phyloP scores from a whole-genome alignment of 345 rosid species.

The Dimocarpus longan region DNA sequence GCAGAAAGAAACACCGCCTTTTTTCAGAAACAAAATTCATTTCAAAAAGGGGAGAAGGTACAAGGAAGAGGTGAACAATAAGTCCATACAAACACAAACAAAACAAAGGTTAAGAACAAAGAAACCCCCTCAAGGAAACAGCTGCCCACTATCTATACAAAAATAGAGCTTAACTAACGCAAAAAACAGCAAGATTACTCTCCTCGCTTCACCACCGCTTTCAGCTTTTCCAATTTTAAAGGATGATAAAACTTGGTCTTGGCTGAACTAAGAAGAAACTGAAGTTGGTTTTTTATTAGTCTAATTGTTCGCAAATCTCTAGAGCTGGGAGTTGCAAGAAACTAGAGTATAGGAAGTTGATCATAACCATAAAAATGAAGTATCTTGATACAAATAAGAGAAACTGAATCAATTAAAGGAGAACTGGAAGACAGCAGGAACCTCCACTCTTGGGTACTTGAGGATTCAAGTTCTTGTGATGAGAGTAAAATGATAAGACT shows the following conservation, averaged over 20 bases:
- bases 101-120: neutral
- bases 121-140: neutral
- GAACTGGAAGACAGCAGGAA: neutral
- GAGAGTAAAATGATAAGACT: too few relatives aligned
- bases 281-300: too few relatives aligned
- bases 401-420: neutral
- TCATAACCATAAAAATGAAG: neutral
- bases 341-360: neutral
- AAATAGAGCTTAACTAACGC: neutral
- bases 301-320: neutral
- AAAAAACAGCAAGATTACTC: neutral
- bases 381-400: neutral
- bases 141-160: neutral
- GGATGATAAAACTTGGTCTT: neutral
- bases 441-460: neutral
- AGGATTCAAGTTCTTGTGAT: neutral
- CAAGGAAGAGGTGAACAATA: neutral
- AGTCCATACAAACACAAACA: neutral
- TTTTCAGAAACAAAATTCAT: neutral
- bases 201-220: neutral
- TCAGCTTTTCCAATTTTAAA: too few relatives aligned
- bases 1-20: neutral
- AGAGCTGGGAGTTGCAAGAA: neutral
- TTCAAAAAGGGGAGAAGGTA: neutral
- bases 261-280: neutral